Conservation (phyloP, 2,329 filamentous ascomycete genomes). For the Mycosphaerella arachidis region DNA sequence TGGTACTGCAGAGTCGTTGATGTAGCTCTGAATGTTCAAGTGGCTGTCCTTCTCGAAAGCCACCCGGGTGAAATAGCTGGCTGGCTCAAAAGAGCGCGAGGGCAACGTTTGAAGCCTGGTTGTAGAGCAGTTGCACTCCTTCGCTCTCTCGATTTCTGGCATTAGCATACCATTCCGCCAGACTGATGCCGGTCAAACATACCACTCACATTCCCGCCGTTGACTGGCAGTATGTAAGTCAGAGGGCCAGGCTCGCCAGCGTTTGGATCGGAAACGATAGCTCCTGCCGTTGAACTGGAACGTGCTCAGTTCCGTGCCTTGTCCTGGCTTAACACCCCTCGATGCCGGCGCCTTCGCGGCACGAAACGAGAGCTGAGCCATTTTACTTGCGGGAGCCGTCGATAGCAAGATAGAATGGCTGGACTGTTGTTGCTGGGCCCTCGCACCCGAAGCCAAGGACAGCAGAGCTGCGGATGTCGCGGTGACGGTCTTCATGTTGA, state of each 20-base stretch:
- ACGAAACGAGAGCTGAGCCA: slow-evolving; percentile 38
- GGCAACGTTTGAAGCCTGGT: slow-evolving; percentile 40
- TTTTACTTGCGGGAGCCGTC: slow-evolving; percentile 36
- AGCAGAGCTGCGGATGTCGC: slow-evolving; percentile 17
- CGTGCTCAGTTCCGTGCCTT: neutral
- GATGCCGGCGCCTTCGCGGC: slow-evolving; percentile 48
- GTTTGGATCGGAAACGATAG: slow-evolving; percentile 16
- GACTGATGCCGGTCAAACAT: neutral
- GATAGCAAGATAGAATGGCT: slow-evolving; percentile 43
- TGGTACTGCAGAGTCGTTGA: slow-evolving; percentile 39
- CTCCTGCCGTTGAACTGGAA: slow-evolving; percentile 23
- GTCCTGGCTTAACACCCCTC: slow-evolving; percentile 29
- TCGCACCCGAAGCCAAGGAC: slow-evolving; percentile 19
- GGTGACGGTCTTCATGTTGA: slow-evolving; percentile 16
- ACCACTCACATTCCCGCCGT: neutral
- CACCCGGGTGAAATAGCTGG: slow-evolving; percentile 27
- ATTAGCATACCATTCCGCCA: slow-evolving; percentile 6
- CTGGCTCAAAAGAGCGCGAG: slow-evolving; percentile 41
- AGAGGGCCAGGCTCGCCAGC: slow-evolving; percentile 34
- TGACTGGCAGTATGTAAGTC: slow-evolving; percentile 26
- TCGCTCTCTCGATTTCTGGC: slow-evolving; percentile 10
- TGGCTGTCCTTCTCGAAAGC: slow-evolving; percentile 39
- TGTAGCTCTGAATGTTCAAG: slow-evolving; percentile 39
- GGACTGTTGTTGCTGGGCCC: slow-evolving; percentile 36
- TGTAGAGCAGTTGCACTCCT: slow-evolving; percentile 34